A percentile compares a stretch with the other conserved stretches of the same genome.
Conservation (phyloP, 441 rosid species). For the Macaranga tanarius region DNA sequence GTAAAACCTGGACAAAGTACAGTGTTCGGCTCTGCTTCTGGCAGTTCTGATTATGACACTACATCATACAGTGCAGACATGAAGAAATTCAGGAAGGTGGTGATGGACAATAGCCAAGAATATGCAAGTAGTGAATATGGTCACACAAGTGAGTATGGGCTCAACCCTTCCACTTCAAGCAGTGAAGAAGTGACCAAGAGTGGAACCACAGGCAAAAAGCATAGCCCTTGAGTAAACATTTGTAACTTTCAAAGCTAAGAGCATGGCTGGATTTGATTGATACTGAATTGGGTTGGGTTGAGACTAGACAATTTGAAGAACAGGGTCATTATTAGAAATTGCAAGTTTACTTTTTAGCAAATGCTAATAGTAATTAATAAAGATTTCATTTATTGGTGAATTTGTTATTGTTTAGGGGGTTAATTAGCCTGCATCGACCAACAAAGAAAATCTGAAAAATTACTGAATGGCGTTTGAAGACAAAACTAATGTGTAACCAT, state of each 20-base stretch:
- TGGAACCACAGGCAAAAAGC: slow-evolving; percentile 9
- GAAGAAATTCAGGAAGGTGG: slow-evolving; percentile 48
- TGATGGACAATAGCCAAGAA: slow-evolving; percentile 40
- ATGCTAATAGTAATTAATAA: too few relatives aligned
- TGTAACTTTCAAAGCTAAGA: too few relatives aligned
- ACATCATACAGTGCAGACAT: slow-evolving; percentile 47
- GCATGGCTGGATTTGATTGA: too few relatives aligned
- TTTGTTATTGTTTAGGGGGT: neutral
- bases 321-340: neutral
- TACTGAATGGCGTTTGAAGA: neutral
- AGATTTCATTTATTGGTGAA: neutral
- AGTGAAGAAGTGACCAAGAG: slow-evolving; percentile 28
- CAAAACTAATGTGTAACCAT: neutral
- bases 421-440: too few relatives aligned
- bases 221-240: slow-evolving; percentile 13
- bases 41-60: slow-evolving; percentile 38
- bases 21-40: slow-evolving; percentile 25
- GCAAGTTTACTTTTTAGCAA: neutral
- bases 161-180: slow-evolving; percentile 55
- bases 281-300: neutral
- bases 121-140: slow-evolving; percentile 63
- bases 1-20: slow-evolving; percentile 38
- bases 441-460: too few relatives aligned
- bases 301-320: neutral
- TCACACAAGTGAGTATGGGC: slow-evolving; percentile 60